Conservation (phyloP, 352 stramenopile species). For the Elongisporangium prolatum region DNA sequence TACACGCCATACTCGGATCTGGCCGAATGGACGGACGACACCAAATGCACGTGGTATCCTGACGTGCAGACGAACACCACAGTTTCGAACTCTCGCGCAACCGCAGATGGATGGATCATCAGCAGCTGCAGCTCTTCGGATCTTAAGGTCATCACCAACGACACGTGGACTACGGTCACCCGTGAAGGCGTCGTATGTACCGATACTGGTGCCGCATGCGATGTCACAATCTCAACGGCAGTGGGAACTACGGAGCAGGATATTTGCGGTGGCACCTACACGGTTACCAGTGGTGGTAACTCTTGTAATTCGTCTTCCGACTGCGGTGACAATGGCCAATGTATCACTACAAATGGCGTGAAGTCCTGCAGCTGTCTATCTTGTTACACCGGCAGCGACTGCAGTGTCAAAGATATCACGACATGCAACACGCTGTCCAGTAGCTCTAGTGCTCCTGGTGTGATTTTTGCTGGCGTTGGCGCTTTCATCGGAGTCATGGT, state of each 20-base stretch:
- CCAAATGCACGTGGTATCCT: constrained; percentile 64
- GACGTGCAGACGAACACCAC: constrained; percentile 50
- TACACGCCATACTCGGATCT: constrained; percentile 49
- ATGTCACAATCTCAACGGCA: constrained; percentile 42
- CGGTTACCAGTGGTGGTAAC: constrained; percentile 54
- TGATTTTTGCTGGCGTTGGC: constrained; percentile 71
- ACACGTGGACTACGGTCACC: constrained; percentile 70
- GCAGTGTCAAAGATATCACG: constrained; percentile 69
- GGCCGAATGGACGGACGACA: constrained; percentile 48
- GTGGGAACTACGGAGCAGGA: constrained; percentile 71
- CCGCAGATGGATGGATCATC: constrained; percentile 57
- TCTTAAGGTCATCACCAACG: constrained; percentile 51
- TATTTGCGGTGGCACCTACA: constrained; percentile 61
- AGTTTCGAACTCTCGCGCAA: constrained; percentile 49
- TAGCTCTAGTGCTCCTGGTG: constrained; percentile 50
- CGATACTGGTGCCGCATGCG: constrained; percentile 53
- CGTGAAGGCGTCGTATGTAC: constrained; percentile 72
- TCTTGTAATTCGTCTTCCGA: constrained; percentile 60
- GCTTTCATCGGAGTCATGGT: constrained; percentile 70
- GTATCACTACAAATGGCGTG: constrained; percentile 48
- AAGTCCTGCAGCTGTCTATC: constrained; percentile 68
- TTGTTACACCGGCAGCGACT: constrained; percentile 76
- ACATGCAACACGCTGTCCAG: constrained; percentile 61
- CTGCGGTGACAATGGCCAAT: constrained; percentile 76
- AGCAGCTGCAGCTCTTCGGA: constrained; percentile 40